Evolutionary conservation across 2,329 filamentous ascomycete genomes (phyloP).

Genomic region (Botrytis medusae): DNA sequence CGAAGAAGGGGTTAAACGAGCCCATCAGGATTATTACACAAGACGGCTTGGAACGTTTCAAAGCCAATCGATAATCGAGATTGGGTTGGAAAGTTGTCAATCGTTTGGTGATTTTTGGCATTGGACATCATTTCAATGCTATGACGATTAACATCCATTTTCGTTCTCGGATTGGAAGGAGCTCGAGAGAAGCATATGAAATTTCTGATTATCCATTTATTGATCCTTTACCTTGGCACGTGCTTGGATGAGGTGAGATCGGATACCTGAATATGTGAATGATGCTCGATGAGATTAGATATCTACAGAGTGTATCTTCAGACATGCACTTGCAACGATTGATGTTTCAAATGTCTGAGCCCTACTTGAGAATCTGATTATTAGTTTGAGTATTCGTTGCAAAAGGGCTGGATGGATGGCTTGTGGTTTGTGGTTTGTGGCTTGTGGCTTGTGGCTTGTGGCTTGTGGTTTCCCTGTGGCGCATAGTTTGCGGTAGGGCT

Average conservation of each 20-base stretch:
- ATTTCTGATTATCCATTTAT: neutral
- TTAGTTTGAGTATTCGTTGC: neutral
- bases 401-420: neutral
- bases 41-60: neutral
- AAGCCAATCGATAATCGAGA: neutral
- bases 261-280: neutral
- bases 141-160: neutral
- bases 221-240: neutral
- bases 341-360: neutral
- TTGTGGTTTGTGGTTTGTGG: neutral
- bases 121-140: neutral
- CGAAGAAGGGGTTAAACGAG: neutral
- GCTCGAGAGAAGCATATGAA: neutral
- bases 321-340: neutral
- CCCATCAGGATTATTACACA: neutral
- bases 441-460: no score
- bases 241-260: neutral
- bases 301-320: neutral
- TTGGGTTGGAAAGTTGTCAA: neutral
- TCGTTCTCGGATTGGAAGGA: neutral
- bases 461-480: neutral
- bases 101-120: neutral
- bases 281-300: neutral
- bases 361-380: neutral
- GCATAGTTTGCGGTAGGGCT: no score